Base-by-base conservation (phyloP, 345 rosid genomes). In the Angophora floribunda region DNA sequence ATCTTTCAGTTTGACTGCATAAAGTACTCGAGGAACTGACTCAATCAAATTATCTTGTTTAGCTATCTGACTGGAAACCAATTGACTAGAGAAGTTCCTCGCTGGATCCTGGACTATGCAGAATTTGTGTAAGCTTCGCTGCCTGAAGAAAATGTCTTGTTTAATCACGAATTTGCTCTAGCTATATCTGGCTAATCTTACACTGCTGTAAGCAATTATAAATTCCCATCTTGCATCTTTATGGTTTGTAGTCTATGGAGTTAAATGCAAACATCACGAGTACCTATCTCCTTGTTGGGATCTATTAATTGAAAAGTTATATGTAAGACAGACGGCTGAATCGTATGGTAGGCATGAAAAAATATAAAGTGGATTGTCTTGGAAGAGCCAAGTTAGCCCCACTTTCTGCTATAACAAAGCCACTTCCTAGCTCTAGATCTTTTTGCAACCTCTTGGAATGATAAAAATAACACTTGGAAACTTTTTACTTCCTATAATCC, bases 31-130 rank as follows among this genome's bases (percentile, higher is more conserved):
- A 59, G 30, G 30, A 59, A 26, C 65, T 59, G 30, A 59, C 65
- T 59, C 65, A 26, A 59, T 59, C 30, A 26, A 59, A 59, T 59
- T 10, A 13, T 13, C 28, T 65, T 85, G 6, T 88, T 51, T 49
- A 86, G 90, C 59, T 88, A 88, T 52, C 61, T 86, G 26, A 86
- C 88, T 14, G 90, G 86, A 41, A 88, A 88, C 47, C n/a, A 44
- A 45, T 65, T 88, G 32, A 88, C 63, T 52, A 86, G 90, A 88
- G 9, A 7, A 53, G 65, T 88, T 32, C 86, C 89, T n/a, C 52
- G 47, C 63, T 88, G 87, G 89, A 63, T 88, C 11, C 41, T 55
- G 10, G 9, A n/a, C 21, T 52, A 4, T 5, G 19, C 5, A 52
- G 51, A 44, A 21, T 9, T 85, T 44, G 49, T 67, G 87, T 88